A percentile compares a stretch with the other conserved stretches of the same genome.
Conservation (phyloP, 371 early-diverging fungal genomes). For the Mortierella sp. region DNA sequence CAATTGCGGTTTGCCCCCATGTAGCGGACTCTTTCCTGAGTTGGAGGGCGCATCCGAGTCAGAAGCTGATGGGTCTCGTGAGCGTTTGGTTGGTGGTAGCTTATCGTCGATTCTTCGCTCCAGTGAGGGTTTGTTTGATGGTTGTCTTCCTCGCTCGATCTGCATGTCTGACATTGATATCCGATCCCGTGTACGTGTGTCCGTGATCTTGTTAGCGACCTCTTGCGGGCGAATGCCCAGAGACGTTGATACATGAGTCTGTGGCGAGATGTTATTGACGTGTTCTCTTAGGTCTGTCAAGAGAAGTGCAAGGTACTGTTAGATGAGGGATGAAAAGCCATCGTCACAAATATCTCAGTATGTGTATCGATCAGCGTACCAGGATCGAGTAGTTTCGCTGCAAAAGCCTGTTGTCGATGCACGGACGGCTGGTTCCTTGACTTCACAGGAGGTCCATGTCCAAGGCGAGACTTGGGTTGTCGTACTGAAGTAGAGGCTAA, state of each 20-base stretch:
- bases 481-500: neutral
- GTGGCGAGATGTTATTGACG: conserved; percentile 22
- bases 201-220: too few species aligned
- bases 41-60: neutral
- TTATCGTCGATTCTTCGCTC: neutral
- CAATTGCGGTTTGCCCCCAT: neutral
- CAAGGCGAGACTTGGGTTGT: conserved; percentile 24
- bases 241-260: neutral
- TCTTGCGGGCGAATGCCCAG: neutral
- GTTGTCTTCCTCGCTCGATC: too few species aligned
- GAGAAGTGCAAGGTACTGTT: neutral
- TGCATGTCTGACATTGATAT: too few species aligned
- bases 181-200: too few species aligned
- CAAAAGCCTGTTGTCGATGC: neutral
- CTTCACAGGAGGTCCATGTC: conserved; percentile 29
- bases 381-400: conserved; percentile 21
- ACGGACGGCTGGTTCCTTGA: neutral
- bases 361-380: conserved; percentile 26
- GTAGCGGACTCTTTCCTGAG: neutral
- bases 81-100: neutral
- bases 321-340: neutral
- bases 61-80: neutral
- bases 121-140: too few species aligned
- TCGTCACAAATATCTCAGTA: too few species aligned
- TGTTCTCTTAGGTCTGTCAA: conserved; percentile 18